phyloP scores from a whole-genome alignment of 2,329 filamentous ascomycete genomes.

The Diplodia corticola region DNA sequence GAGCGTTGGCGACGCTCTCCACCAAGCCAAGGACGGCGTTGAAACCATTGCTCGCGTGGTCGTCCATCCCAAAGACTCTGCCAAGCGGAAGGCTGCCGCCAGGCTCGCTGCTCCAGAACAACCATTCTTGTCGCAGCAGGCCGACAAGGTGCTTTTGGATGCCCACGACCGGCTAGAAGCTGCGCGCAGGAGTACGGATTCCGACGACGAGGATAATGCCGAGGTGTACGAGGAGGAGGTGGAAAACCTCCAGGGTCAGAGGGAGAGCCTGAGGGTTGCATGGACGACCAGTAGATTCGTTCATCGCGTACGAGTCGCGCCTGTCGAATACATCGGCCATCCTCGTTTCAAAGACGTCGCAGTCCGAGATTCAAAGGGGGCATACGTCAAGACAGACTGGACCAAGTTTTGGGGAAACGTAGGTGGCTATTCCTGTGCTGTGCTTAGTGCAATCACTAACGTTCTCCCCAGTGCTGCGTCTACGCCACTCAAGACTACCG shows the following conservation, averaged over 20 bases:
- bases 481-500: slow-evolving; percentile 37
- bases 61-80: slow-evolving; percentile 35
- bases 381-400: slow-evolving; percentile 33
- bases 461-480: slow-evolving; percentile 26
- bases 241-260: slow-evolving; percentile 35
- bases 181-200: background rate
- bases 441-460: slow-evolving; percentile 25
- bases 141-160: slow-evolving; percentile 37
- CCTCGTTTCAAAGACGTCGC: slow-evolving; percentile 33
- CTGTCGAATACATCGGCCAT: slow-evolving; percentile 31
- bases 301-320: slow-evolving; percentile 39
- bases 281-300: slow-evolving; percentile 44
- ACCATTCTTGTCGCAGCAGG: slow-evolving; percentile 36
- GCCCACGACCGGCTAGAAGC: slow-evolving; percentile 34
- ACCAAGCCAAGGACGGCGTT: slow-evolving; percentile 25
- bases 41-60: slow-evolving; percentile 30
- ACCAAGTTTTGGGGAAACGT: slow-evolving; percentile 38
- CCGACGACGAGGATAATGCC: slow-evolving; percentile 20
- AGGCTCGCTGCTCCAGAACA: slow-evolving; percentile 38
- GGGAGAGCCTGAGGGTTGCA: slow-evolving; percentile 40
- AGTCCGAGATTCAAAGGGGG: slow-evolving; percentile 28
- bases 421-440: background rate
- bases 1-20: slow-evolving; percentile 25
- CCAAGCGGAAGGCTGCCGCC: slow-evolving; percentile 35
- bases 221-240: slow-evolving; percentile 26